Conservation (phyloP, 495 filamentous ascomycete species). For the Xylaria cubensis region DNA sequence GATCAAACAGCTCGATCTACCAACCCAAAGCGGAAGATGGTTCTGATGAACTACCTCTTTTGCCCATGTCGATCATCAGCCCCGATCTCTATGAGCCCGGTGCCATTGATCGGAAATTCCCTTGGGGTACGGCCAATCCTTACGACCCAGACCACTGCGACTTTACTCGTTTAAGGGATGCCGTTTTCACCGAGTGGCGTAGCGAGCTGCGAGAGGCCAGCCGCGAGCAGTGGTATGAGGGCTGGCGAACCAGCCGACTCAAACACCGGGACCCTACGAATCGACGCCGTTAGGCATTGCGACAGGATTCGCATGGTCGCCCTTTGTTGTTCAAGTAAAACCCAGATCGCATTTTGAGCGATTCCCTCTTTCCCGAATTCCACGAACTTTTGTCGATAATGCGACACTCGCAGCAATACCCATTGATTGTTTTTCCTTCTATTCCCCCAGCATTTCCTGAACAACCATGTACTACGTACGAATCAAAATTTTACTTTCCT, state of each 20-base stretch:
- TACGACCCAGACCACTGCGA: slow-evolving; percentile 92
- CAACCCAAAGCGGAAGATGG: slow-evolving; percentile 44
- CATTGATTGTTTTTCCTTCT: slow-evolving; percentile 29
- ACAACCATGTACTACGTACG: slow-evolving; percentile 26
- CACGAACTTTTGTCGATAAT: slow-evolving; percentile 18
- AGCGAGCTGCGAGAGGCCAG: slow-evolving; percentile 89
- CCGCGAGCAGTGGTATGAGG: slow-evolving; percentile 93
- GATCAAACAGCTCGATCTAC: slow-evolving; percentile 57
- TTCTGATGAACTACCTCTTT: slow-evolving; percentile 58
- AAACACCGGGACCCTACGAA: slow-evolving; percentile 49
- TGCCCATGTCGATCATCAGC: slow-evolving; percentile 92
- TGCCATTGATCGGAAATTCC: slow-evolving; percentile 81
- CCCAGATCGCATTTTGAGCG: slow-evolving; percentile 30
- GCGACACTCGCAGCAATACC: slow-evolving; percentile 30
- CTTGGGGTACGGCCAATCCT: slow-evolving; percentile 96
- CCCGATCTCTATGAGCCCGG: slow-evolving; percentile 87
- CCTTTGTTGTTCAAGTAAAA: slow-evolving; percentile 29
- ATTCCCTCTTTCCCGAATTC: slow-evolving; percentile 18
- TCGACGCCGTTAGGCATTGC: slow-evolving; percentile 41
- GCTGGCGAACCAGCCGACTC: slow-evolving; percentile 80
- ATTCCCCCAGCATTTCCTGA: slow-evolving; percentile 22
- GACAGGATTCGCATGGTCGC: slow-evolving; percentile 30
- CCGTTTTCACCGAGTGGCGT: slow-evolving; percentile 92
- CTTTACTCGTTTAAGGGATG: slow-evolving; percentile 87
- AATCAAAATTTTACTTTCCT: slow-evolving; percentile 15